phyloP scores from a whole-genome alignment of 2,329 filamentous ascomycete genomes.

The Diaporthe capsici region DNA sequence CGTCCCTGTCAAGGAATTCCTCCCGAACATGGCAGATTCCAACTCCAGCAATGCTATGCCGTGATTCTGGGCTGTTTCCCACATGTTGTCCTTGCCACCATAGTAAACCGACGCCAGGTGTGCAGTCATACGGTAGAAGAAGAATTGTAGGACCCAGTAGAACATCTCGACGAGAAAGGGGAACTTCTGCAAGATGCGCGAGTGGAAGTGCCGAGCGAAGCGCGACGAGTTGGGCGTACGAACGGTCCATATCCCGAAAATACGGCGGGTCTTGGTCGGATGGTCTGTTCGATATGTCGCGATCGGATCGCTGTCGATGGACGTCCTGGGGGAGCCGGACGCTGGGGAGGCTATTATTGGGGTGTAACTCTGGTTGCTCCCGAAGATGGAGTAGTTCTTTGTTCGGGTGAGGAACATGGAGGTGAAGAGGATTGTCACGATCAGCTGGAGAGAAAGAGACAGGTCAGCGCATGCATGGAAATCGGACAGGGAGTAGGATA shows the following conservation, averaged over 20 bases:
- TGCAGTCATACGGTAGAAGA: slow-evolving; percentile 73
- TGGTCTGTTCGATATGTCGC: slow-evolving; percentile 45
- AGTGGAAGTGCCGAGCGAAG: slow-evolving; percentile 70
- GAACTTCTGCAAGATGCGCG: slow-evolving; percentile 72
- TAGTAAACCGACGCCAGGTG: slow-evolving; percentile 65
- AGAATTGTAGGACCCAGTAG: slow-evolving; percentile 78
- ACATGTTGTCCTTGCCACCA: slow-evolving; percentile 60
- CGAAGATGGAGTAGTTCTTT: slow-evolving; percentile 53
- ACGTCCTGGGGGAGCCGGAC: slow-evolving; percentile 41
- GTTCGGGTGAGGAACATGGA: slow-evolving; percentile 56
- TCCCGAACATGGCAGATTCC: slow-evolving; percentile 52
- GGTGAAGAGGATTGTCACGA: slow-evolving; percentile 54
- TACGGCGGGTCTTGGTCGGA: slow-evolving; percentile 48
- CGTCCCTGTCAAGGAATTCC: slow-evolving; percentile 45
- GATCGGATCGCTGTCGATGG: slow-evolving; percentile 42
- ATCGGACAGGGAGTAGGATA: neutral
- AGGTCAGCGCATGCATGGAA: neutral
- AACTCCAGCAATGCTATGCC: slow-evolving; percentile 58
- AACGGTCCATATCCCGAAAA: slow-evolving; percentile 51
- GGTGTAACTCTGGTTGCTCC: slow-evolving; percentile 36
- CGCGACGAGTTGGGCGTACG: slow-evolving; percentile 69
- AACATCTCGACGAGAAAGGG: slow-evolving; percentile 82
- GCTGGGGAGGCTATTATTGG: slow-evolving; percentile 38
- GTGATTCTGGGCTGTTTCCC: slow-evolving; percentile 61
- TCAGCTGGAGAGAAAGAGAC: slow-evolving; percentile 47